A percentile compares a stretch with the other conserved stretches of the same genome.
phyloP scores from a whole-genome alignment of 768 basidiomycete genomes.

The Russula foetens region DNA sequence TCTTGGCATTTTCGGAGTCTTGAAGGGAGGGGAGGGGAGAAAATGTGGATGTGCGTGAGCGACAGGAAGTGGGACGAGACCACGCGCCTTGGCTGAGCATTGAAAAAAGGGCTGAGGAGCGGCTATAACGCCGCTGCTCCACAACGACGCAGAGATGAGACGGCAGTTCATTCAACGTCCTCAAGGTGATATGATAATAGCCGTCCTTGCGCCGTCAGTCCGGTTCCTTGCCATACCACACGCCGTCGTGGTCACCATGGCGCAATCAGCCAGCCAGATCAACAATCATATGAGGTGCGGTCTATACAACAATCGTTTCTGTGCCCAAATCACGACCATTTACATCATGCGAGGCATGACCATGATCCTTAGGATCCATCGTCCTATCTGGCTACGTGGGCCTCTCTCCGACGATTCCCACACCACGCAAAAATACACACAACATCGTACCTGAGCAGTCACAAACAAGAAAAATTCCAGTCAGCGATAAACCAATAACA shows the following conservation, averaged over 20 bases:
- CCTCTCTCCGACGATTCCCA: slow-evolving; percentile 34
- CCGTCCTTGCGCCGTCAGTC: too few species aligned
- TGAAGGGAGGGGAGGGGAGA: background rate
- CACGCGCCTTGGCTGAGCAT: too few species aligned
- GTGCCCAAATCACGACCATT: background rate
- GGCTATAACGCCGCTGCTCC: too few species aligned
- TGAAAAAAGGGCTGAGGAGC: too few species aligned
- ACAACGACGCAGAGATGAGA: too few species aligned
- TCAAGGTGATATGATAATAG: too few species aligned
- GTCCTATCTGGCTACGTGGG: background rate
- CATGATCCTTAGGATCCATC: background rate
- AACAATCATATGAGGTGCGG: too few species aligned
- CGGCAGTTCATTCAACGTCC: too few species aligned
- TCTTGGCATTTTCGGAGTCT: background rate
- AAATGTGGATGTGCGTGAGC: background rate
- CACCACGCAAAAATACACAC: slow-evolving; percentile 27
- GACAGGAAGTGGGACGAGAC: background rate
- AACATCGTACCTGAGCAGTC: slow-evolving; percentile 4
- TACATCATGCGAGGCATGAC: background rate
- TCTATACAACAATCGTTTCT: background rate
- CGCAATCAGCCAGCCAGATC: too few species aligned
- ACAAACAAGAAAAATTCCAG: background rate
- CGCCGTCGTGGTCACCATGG: too few species aligned
- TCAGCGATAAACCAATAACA: too few species aligned
- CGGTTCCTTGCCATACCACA: too few species aligned